Evolutionary conservation across 768 basidiomycete species (phyloP), one percentile per base, ranked within the genome.

Genomic region (Russula brevipes): DNA sequence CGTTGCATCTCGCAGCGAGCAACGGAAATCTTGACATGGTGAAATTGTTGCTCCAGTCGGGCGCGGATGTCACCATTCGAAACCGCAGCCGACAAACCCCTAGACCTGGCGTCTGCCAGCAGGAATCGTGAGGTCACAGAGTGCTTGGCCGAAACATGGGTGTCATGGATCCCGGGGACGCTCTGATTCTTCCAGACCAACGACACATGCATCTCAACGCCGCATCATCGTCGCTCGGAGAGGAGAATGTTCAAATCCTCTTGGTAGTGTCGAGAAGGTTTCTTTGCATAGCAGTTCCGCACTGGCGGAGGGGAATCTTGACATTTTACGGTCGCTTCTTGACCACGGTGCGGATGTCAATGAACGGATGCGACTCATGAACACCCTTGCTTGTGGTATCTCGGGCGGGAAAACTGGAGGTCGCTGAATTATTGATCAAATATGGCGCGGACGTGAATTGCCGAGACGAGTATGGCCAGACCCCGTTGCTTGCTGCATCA

Each of bases 391-490:
- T 36, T 4, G 0, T 6, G 9, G 51, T 51, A 6, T 53, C 59
- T 19, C 1, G 4, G 16, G 5, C 5, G 0, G 58, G 50, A 16
- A n/a, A 24, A 0, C 0, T 17, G 7, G 39, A 51, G 3, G 24
- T 42, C 4, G 59, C 44, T 1, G 17, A 35, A 19, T 35, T 53
- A 9, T 24, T 60, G 19, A 10, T 60, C 19, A 35, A 46, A 2
- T 14, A 10, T 6, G 59, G 59, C 19, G 59, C 52, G 1, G 59
- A 60, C 10, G 53, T 60, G 24, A 54, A 54, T 35, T 31, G 19
- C 12, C 31, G 24, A 6, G 19, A 9, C 17, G 38, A n/a, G 51
- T 3, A 10, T 5, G 39, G 41, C 30, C 9, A 7, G 41, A 42
- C 30, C 30, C 19, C 53, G 19, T 41, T 55, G 41, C 54, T 30